Conservation (phyloP, 768 basidiomycete genomes). For the Hortiboletus flavorubellus region DNA sequence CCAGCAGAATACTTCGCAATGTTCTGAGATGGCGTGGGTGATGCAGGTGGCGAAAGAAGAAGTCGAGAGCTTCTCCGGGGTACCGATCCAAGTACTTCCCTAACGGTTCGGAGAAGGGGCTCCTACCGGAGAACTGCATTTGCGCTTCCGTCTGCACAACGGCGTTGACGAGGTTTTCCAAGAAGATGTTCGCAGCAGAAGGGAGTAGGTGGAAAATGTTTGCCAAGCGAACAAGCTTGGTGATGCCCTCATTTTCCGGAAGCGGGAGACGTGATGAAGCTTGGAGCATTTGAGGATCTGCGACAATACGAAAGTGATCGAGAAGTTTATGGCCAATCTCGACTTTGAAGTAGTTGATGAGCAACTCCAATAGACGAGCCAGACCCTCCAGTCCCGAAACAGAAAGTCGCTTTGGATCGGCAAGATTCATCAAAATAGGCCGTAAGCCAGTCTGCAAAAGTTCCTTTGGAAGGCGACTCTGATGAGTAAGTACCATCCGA, state of each 20-base stretch:
- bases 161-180: constrained; percentile 80
- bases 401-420: constrained; percentile 91
- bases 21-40: constrained; percentile 81
- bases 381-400: constrained; percentile 91
- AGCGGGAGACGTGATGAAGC: constrained; percentile 77
- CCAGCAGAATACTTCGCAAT: constrained; percentile 76
- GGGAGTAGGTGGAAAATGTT: constrained; percentile 98
- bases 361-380: constrained; percentile 85
- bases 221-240: constrained; percentile 89
- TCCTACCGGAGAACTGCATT: constrained; percentile 85
- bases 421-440: constrained; percentile 96
- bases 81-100: constrained; percentile 92
- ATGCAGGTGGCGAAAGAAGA: constrained; percentile 76
- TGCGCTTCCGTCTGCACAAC: constrained; percentile 91
- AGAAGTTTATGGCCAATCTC: constrained; percentile 97
- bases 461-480: constrained; percentile 91
- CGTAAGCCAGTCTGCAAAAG: constrained; percentile 92
- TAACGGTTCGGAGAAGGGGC: constrained; percentile 91
- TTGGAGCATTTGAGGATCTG: constrained; percentile 82
- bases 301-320: constrained; percentile 92
- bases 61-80: constrained; percentile 78
- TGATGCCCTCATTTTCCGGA: constrained; percentile 86
- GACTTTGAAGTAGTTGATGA: constrained; percentile 99
- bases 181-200: constrained; percentile 87
- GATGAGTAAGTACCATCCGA: constrained; percentile 82